Conservation (phyloP, 202 grass and related monocot genomes). For the Tripidium arundinaceum region DNA sequence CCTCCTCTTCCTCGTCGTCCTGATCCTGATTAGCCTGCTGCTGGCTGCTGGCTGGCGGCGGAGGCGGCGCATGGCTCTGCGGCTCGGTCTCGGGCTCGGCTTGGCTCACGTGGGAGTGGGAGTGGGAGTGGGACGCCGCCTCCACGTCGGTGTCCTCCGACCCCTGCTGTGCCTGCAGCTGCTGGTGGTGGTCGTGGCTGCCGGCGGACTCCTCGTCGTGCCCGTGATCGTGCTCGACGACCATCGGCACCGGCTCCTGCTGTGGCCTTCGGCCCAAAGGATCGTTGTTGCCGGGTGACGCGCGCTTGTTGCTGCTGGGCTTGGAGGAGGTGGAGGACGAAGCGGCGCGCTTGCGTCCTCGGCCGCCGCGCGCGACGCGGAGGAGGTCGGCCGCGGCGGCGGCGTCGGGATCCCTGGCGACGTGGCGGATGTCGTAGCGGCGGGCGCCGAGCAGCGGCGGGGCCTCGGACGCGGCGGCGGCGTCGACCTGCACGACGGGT, state of each 20-base stretch:
- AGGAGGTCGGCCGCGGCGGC: slow-evolving; percentile 7
- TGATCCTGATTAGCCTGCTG: background rate
- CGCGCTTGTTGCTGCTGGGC: background rate
- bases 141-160: slow-evolving; percentile 49
- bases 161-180: background rate
- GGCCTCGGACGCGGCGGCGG: slow-evolving; percentile 30
- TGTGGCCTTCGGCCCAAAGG: too few species aligned
- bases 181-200: slow-evolving; percentile 25
- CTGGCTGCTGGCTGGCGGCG: background rate
- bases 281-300: background rate
- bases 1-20: background rate
- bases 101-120: slow-evolving; percentile 73
- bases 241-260: background rate
- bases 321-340: slow-evolving; percentile 1
- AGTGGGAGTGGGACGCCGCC: slow-evolving; percentile 41
- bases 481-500: slow-evolving; percentile 44
- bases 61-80: slow-evolving; percentile 5
- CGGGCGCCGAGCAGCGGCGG: background rate
- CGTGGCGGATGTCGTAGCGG: slow-evolving; percentile 53
- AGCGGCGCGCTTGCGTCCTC: slow-evolving; percentile 44
- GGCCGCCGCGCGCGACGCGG: slow-evolving; percentile 22
- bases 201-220: background rate
- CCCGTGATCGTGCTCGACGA: slow-evolving; percentile 2
- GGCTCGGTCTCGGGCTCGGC: slow-evolving; percentile 34
- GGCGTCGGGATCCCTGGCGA: slow-evolving; percentile 15